These are phyloP conservation scores for Gossypium longicalyx DNA, from an alignment of 345 rosid species.

Conservation along the genomic window DNA sequence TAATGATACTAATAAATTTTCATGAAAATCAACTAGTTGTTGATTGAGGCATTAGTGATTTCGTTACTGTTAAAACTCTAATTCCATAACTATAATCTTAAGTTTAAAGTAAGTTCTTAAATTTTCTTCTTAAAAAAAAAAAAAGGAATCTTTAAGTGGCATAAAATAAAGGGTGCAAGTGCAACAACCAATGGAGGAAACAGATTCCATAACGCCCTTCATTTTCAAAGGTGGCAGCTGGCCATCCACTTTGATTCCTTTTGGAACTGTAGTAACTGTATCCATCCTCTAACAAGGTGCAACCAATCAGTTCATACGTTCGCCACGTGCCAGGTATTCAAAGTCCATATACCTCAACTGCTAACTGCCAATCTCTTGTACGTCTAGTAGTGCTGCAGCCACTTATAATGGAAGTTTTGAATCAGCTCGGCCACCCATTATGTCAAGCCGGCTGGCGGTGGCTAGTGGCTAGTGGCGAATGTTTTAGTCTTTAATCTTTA, in stretches of 20 bases:
- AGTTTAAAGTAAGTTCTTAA: too few relatives aligned
- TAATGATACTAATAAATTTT: too few relatives aligned
- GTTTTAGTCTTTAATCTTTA: neutral
- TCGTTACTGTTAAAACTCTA: too few relatives aligned
- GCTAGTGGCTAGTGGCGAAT: neutral
- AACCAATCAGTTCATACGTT: neutral
- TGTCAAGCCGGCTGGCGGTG: neutral
- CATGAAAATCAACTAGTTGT: too few relatives aligned
- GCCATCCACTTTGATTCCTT: neutral
- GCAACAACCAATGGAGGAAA: neutral
- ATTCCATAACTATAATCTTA: too few relatives aligned
- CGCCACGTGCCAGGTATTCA: neutral
- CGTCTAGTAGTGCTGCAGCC: neutral
- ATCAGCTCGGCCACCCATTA: neutral
- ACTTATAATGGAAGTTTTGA: neutral
- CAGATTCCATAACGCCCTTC: neutral
- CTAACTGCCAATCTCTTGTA: neutral
- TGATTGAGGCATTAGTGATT: too few relatives aligned
- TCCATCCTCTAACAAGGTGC: too few relatives aligned
- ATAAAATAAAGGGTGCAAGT: neutral
- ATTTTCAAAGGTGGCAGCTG: neutral
- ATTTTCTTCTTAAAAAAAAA: too few relatives aligned
- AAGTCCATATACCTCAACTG: neutral
- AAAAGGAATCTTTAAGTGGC: too few relatives aligned
- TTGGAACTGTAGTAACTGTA: too few relatives aligned